Percentiles rank a stretch among this genome's conserved stretches.
These are phyloP conservation scores for Melanomma pulvis-pyrius DNA, from an alignment of 495 filamentous ascomycete genomes.

Conservation along the genomic window DNA sequence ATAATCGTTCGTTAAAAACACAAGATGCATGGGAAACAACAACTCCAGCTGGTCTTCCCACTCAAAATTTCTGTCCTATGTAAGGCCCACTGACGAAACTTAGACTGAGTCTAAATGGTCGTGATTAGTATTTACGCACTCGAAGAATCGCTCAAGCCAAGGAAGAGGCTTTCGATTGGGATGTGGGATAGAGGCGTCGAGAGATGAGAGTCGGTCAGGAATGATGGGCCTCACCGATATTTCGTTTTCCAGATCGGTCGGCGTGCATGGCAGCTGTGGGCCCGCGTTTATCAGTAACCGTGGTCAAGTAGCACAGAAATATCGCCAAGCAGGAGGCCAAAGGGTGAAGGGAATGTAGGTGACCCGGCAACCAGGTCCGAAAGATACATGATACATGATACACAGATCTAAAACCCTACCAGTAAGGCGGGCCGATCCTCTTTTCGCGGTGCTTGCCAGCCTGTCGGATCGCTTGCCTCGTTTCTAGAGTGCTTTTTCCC, in stretches of 20 bases:
- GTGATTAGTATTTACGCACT: constrained; percentile 7
- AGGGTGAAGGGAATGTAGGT: neutral
- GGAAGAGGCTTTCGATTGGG: neutral
- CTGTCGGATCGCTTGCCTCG: constrained; percentile 24
- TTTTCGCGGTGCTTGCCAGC: constrained; percentile 10
- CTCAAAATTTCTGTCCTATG: neutral
- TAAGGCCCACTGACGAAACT: neutral
- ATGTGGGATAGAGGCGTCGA: constrained; percentile 13
- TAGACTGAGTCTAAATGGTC: neutral
- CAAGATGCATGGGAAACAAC: neutral
- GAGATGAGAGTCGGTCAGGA: constrained; percentile 10
- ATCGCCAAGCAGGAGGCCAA: constrained; percentile 29
- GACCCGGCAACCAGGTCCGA: constrained; percentile 28
- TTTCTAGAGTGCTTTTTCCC: neutral
- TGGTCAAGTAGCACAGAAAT: constrained; percentile 26
- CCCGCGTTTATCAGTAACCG: constrained; percentile 13
- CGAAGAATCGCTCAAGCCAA: constrained; percentile 26
- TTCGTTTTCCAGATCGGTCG: constrained; percentile 25
- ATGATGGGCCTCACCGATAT: constrained; percentile 16
- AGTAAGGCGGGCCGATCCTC: constrained; percentile 26
- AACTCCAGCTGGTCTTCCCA: neutral
- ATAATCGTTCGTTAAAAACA: constrained; percentile 7
- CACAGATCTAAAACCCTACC: constrained; percentile 30
- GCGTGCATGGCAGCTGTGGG: constrained; percentile 23
- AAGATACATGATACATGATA: constrained; percentile 26